These are phyloP conservation scores for Paraconiothyrium brasiliense DNA, from an alignment of 2,329 filamentous ascomycete species.

Conservation along the genomic window DNA sequence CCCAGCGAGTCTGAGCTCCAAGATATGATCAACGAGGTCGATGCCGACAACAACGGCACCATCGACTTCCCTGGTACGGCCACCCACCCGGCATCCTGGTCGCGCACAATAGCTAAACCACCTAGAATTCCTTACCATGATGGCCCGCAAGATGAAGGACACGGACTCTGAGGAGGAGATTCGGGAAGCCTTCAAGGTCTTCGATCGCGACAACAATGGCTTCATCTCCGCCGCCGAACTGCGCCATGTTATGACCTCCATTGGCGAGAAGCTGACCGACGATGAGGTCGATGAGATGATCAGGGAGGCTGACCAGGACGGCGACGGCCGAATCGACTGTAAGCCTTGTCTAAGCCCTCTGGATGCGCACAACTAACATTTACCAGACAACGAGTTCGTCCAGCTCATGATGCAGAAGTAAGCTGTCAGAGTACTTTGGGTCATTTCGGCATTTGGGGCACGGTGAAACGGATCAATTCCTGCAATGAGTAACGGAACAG, in stretches of 20 bases:
- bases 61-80: conserved; percentile 69
- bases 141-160: conserved; percentile 70
- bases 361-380: conserved; percentile 9
- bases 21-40: conserved; percentile 74
- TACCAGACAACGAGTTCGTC: conserved; percentile 64
- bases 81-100: not conserved
- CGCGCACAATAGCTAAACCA: conserved; percentile 19
- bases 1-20: conserved; percentile 70
- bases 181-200: conserved; percentile 71
- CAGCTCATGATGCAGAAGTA: conserved; percentile 67
- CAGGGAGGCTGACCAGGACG: conserved; percentile 70
- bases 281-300: conserved; percentile 74
- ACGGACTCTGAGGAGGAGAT: conserved; percentile 72
- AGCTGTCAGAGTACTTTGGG: conserved; percentile 35
- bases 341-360: conserved; percentile 30
- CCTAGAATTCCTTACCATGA: conserved; percentile 72
- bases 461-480: conserved; percentile 37
- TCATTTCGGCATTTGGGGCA: conserved; percentile 40
- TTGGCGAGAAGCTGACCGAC: conserved; percentile 70
- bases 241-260: conserved; percentile 69
- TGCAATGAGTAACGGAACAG: conserved; percentile 41
- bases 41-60: conserved; percentile 71
- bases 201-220: conserved; percentile 72
- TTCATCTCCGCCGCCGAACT: conserved; percentile 72
- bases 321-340: conserved; percentile 72